Percentiles rank a stretch among this genome's conserved stretches.
Conservation (phyloP, 148 eudicot species). For the Fagopyrum esculentum region DNA sequence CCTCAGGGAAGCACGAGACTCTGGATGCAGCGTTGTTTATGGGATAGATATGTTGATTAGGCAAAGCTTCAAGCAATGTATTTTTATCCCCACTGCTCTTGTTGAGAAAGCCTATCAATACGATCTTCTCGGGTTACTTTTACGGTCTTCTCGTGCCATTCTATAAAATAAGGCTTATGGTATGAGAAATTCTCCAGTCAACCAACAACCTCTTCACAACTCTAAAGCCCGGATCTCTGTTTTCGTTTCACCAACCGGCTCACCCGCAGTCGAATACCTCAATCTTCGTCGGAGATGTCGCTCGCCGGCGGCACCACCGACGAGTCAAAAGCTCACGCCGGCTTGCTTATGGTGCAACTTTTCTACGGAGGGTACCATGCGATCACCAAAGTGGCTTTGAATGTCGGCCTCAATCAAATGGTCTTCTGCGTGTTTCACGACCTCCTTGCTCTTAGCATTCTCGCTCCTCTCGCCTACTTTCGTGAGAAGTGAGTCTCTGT, state of each 20-base stretch:
- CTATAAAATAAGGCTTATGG: too few relatives aligned
- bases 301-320: conserved; percentile 20
- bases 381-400: conserved; percentile 73
- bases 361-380: conserved; percentile 84
- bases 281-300: conserved; percentile 7
- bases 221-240: not conserved
- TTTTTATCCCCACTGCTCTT: too few relatives aligned
- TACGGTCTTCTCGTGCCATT: too few relatives aligned
- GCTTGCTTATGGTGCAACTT: conserved; percentile 66
- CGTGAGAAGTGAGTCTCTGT: conserved; percentile 61
- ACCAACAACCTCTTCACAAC: not conserved
- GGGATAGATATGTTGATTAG: too few relatives aligned
- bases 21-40: too few relatives aligned
- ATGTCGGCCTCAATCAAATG: conserved; percentile 70
- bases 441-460: conserved; percentile 16
- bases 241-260: not conserved
- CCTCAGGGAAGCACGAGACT: too few relatives aligned
- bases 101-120: too few relatives aligned
- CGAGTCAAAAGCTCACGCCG: conserved; percentile 48
- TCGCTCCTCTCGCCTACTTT: conserved; percentile 78
- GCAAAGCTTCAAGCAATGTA: too few relatives aligned
- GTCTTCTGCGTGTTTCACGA: conserved; percentile 83
- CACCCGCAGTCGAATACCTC: not conserved
- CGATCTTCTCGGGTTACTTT: too few relatives aligned
- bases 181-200: not conserved